A percentile compares a stretch with the other conserved stretches of the same genome.
Conservation (phyloP, 345 rosid genomes). For the Erodium maritimum region DNA sequence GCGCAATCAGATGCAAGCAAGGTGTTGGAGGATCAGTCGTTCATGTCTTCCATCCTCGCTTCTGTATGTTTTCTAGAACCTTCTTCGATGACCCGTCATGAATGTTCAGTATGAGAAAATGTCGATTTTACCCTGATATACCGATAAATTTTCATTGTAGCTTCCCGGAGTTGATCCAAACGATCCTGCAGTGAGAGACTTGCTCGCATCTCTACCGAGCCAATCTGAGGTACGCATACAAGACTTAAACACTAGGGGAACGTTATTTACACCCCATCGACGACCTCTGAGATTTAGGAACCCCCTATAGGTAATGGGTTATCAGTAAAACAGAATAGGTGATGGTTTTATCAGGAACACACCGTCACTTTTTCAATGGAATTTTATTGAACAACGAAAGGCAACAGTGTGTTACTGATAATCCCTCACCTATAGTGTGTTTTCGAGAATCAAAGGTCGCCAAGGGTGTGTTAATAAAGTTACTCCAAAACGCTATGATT, state of each 20-base stretch:
- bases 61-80: constrained; percentile 25
- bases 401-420: too few relatives aligned
- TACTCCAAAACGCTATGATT: background rate
- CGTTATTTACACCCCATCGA: too few relatives aligned
- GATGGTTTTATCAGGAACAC: too few relatives aligned
- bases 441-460: too few relatives aligned
- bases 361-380: too few relatives aligned
- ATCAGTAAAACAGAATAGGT: too few relatives aligned
- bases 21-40: constrained; percentile 51
- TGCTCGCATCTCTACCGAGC: constrained; percentile 53
- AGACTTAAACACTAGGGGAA: too few relatives aligned
- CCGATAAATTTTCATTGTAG: constrained; percentile 23
- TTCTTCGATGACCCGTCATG: background rate
- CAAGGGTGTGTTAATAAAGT: too few relatives aligned
- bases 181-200: constrained; percentile 53
- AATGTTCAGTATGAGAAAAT: background rate
- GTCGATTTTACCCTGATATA: background rate
- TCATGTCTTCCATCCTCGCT: constrained; percentile 51
- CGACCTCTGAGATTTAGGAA: too few relatives aligned
- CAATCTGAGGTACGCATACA: constrained; percentile 41
- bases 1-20: constrained; percentile 40
- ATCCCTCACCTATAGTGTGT: too few relatives aligned
- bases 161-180: constrained; percentile 76
- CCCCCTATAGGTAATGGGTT: too few relatives aligned
- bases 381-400: too few relatives aligned